Base-by-base conservation (phyloP, 139 green algal genomes). In the Chlorella sorokiniana region DNA sequence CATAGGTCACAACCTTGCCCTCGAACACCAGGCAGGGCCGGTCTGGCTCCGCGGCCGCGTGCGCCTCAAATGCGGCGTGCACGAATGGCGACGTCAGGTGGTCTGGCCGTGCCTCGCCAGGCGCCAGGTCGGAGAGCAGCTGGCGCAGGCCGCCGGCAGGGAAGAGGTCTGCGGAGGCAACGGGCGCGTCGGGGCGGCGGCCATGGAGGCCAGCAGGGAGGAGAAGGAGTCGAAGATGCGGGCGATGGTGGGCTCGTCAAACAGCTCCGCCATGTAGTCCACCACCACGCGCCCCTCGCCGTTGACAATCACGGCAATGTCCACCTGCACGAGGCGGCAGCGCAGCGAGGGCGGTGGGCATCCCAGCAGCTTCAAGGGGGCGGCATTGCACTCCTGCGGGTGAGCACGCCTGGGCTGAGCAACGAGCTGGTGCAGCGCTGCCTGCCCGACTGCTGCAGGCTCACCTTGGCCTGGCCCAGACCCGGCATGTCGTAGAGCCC, bases 251-350 rank as follows among this genome's bases (percentile, higher is more conserved):
- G 61, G 25, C 23, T 31, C 25, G 29, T 68, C 61, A 68, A 68
- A 68, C 25, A 68, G 61, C 61, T 68, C 61, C 18, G 61, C 61
- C 61, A 68, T 68, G 61, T 68, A 68, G 25, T 68, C 61, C 61
- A 68, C 48, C 48, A 56, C 48, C 14, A 56, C 16, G 48, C 48
- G 48, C 48, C 48, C 48, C 48, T 56, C 48, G 14, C 48, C 48
- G 48, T 56, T 56, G 14, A 56, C 48, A 56, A 56, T 56, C 48
- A 56, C 48, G 14, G 48, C 48, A 16, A 56, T 56, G 48, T 56
- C 48, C 48, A 56, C 48, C 48, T 56, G 48, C 48, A 16, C n/a
- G n/a, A n/a, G n/a, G n/a, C n/a, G n/a, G n/a, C n/a, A n/a, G n/a
- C n/a, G n/a, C n/a, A n/a, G n/a, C n/a, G n/a, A n/a, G n/a, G n/a